Evolutionary conservation across 768 basidiomycete genomes (phyloP).

Genomic region (Lactarius vividus): DNA sequence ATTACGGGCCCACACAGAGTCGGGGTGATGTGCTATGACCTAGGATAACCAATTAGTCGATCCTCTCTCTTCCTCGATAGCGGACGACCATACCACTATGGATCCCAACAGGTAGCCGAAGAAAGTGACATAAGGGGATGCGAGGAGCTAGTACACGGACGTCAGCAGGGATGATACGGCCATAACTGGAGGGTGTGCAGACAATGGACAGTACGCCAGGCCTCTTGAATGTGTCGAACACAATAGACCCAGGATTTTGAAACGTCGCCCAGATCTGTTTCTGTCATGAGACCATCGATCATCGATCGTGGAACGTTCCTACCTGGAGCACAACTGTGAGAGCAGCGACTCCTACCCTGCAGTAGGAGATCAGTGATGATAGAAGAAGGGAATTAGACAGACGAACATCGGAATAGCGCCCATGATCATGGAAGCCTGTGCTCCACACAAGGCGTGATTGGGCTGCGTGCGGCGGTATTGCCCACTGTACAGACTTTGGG

Average conservation of each 20-base stretch:
- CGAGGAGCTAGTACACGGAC: constrained; percentile 34
- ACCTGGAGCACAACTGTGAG: constrained; percentile 44
- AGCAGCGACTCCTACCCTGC: constrained; percentile 44
- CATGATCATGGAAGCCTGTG: constrained; percentile 52
- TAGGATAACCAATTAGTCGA: neutral
- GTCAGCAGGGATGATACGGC: constrained; percentile 17
- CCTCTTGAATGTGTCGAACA: constrained; percentile 31
- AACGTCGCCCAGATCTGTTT: constrained; percentile 40
- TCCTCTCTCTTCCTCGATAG: neutral
- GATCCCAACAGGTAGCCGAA: constrained; percentile 40
- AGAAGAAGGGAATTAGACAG: constrained; percentile 3
- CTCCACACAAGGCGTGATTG: constrained; percentile 41
- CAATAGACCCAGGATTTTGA: constrained; percentile 29
- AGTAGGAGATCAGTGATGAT: constrained; percentile 10
- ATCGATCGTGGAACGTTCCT: neutral
- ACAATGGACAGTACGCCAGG: constrained; percentile 33
- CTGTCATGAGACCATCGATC: neutral
- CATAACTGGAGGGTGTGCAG: neutral
- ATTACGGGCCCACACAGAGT: constrained; percentile 37
- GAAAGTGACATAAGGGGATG: constrained; percentile 44
- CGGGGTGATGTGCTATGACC: constrained; percentile 29
- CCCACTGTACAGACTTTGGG: constrained; percentile 38
- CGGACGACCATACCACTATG: constrained; percentile 23
- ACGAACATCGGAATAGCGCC: constrained; percentile 54
- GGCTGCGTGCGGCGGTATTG: constrained; percentile 30